Evolutionary conservation across 441 rosid genomes (phyloP).

Genomic region (Brassica hybrid): DNA sequence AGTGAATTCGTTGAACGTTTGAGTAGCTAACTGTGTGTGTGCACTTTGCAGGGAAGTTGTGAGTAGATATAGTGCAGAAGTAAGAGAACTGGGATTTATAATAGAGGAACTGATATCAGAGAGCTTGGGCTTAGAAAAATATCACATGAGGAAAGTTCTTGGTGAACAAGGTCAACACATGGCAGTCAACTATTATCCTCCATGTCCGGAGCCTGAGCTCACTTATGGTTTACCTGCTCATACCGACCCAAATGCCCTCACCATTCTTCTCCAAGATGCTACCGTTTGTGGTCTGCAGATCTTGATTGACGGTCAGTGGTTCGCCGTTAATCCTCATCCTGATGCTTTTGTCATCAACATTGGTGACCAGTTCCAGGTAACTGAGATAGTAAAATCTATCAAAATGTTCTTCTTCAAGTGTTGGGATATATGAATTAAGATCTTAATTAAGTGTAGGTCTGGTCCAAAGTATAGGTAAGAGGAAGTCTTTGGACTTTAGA

Average conservation of each 20-base stretch:
- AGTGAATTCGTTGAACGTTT: not conserved
- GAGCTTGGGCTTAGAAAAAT: slow-evolving; percentile 66
- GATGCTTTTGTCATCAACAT: slow-evolving; percentile 68
- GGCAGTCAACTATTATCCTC: slow-evolving; percentile 75
- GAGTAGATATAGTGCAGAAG: slow-evolving; percentile 55
- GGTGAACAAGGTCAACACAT: slow-evolving; percentile 82
- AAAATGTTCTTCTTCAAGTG: not conserved
- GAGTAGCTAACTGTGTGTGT: not conserved
- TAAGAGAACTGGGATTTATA: slow-evolving; percentile 55
- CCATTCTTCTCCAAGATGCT: slow-evolving; percentile 69
- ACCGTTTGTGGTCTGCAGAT: slow-evolving; percentile 69
- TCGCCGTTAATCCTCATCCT: slow-evolving; percentile 62
- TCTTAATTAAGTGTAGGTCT: not conserved
- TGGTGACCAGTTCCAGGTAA: slow-evolving; percentile 71
- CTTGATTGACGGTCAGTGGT: slow-evolving; percentile 62
- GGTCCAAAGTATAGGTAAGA: not conserved
- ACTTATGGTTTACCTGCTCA: slow-evolving; percentile 76
- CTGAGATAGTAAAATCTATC: not conserved
- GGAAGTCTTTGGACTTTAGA: slow-evolving; percentile 3
- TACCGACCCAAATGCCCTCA: slow-evolving; percentile 72
- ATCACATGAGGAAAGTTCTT: slow-evolving; percentile 47
- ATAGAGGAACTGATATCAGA: slow-evolving; percentile 65
- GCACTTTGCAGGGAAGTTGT: slow-evolving; percentile 50
- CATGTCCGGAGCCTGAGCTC: slow-evolving; percentile 74
- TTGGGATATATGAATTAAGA: not conserved